Percentiles rank a stretch among this genome's conserved stretches.
Evolutionary conservation across 306 rosid species (phyloP).

Genomic region (Dicorynia guianensis): DNA sequence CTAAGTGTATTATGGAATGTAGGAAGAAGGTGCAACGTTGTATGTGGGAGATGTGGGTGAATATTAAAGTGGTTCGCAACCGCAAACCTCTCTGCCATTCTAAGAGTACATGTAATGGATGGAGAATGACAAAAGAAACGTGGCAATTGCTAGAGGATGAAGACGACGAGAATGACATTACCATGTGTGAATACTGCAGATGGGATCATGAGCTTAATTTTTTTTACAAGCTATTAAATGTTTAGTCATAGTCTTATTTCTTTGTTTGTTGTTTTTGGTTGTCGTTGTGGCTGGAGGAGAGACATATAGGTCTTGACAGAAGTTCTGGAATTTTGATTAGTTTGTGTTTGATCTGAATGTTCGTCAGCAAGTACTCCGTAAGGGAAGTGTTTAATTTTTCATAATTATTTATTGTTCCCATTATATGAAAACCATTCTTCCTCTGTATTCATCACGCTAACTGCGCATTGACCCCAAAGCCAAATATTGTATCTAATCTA

Average conservation of each 20-base stretch:
- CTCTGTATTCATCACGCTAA: too few relatives aligned
- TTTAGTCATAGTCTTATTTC: background rate
- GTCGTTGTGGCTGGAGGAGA: too few relatives aligned
- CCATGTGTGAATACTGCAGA: constrained; percentile 34
- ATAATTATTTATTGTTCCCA: too few relatives aligned
- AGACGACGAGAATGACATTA: background rate
- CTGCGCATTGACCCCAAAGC: too few relatives aligned
- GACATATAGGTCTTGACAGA: too few relatives aligned
- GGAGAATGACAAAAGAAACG: background rate
- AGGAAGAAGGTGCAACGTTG: constrained; percentile 40
- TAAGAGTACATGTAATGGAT: background rate
- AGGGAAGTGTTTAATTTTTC: too few relatives aligned
- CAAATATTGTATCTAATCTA: too few relatives aligned
- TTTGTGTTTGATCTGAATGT: too few relatives aligned
- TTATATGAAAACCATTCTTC: too few relatives aligned
- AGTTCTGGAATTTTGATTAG: too few relatives aligned
- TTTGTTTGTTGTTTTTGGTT: background rate
- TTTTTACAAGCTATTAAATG: constrained; percentile 30
- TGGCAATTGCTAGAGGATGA: constrained; percentile 4
- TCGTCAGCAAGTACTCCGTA: too few relatives aligned
- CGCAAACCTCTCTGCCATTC: constrained; percentile 12
- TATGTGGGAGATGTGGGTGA: constrained; percentile 46
- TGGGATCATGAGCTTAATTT: constrained; percentile 38
- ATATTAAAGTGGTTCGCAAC: background rate
- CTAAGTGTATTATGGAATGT: constrained; percentile 27